These are phyloP conservation scores for Boletus insuetus DNA, from an alignment of 768 basidiomycete genomes.

Conservation along the genomic window DNA sequence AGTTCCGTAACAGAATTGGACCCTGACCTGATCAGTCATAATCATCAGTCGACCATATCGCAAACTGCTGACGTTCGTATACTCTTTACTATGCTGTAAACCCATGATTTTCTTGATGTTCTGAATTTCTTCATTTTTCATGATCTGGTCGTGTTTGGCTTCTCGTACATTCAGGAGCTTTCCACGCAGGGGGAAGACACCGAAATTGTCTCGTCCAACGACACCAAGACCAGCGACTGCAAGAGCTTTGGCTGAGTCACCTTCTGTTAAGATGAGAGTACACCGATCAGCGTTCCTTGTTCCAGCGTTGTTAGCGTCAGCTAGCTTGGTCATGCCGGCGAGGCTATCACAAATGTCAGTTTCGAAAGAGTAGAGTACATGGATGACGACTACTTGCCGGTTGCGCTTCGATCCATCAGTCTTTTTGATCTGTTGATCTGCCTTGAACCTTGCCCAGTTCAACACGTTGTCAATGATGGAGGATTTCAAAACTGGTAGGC, in stretches of 20 bases:
- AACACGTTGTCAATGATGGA: conserved; percentile 88
- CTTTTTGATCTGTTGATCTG: conserved; percentile 94
- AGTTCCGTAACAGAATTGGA: background rate
- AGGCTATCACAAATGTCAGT: conserved; percentile 48
- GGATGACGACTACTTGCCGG: conserved; percentile 46
- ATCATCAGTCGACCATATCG: conserved; percentile 97
- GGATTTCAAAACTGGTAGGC: conserved; percentile 71
- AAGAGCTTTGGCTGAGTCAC: conserved; percentile 97
- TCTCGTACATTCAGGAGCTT: conserved; percentile 97
- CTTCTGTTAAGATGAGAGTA: conserved; percentile 96
- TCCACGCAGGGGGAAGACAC: conserved; percentile 96
- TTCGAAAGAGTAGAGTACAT: background rate
- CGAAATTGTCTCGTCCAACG: conserved; percentile 94
- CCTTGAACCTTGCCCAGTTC: conserved; percentile 96
- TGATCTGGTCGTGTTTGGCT: conserved; percentile 91
- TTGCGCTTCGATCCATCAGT: conserved; percentile 90
- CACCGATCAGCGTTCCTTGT: conserved; percentile 76
- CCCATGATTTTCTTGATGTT: conserved; percentile 99
- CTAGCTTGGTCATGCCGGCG: conserved; percentile 86
- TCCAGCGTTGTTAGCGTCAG: conserved; percentile 97
- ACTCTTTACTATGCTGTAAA: conserved; percentile 90
- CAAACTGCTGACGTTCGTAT: conserved; percentile 60
- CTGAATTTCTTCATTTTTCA: conserved; percentile 97
- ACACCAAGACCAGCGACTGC: conserved; percentile 94
- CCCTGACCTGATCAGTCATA: conserved; percentile 96